Base-by-base conservation (phyloP, 2,329 filamentous ascomycete genomes). In the Chaetomium sp. region DNA sequence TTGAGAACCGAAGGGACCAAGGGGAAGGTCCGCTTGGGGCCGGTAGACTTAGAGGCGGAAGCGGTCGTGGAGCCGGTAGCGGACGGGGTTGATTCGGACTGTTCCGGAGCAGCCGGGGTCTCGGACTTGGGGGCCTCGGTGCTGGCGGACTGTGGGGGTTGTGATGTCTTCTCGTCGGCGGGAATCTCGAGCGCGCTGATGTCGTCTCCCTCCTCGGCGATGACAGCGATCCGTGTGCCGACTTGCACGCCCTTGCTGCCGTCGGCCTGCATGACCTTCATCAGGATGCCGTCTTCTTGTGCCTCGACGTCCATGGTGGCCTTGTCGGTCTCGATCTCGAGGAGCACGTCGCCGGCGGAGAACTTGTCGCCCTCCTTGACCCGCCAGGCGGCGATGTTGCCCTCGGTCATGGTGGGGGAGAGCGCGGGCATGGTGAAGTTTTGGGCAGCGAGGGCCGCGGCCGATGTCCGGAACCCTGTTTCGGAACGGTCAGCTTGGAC, bases 291-390 rank as follows among this genome's bases (percentile, higher is more conserved):
- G 68, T 95, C 89, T 45, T 95, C 90, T 74, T 94, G 90, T 42
- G 90, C 90, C 76, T 95, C 91, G 33, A 95, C 90, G 65, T 95
- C 91, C 89, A 95, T 95, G 55, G 89, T 89, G 54, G 90, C 90
- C 79, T 95, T 95, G 73, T 95, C 90, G 57, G 90, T 95, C 76
- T 95, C 90, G 69, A 95, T 94, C 74, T 95, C 90, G 57, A 95
- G 83, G 51, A 95, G 79, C 36, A 95, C 89, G 71, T 95, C 90
- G 63, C 90, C 90, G 56, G 89, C 87, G 49, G 81, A 78, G 72
- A 90, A 95, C 51, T 82, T 79, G 64, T 94, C 88, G 69, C 89
- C 90, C 75, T 95, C 90, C 72, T 92, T 92, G 66, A 95, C 80
- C 71, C 85, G 87, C 90, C 90, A 95, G 59, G 74, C 82, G 48